Evolutionary conservation across 331 rosid genomes (phyloP).

Genomic region (Pyrus hybrid): DNA sequence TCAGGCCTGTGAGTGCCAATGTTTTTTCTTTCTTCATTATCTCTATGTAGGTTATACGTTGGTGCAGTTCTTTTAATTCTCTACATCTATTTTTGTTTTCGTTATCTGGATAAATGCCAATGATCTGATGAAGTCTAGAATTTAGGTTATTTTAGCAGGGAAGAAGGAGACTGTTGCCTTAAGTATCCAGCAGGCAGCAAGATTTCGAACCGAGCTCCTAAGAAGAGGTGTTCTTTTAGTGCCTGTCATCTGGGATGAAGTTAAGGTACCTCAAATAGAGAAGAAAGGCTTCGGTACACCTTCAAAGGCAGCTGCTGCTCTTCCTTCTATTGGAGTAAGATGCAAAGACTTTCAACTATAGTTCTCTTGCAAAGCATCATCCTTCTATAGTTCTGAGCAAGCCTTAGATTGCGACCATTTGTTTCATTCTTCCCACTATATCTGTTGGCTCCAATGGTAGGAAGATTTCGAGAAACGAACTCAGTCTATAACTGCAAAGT

Average conservation of each 20-base stretch:
- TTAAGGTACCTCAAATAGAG: constrained; percentile 49
- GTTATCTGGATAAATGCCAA: background rate
- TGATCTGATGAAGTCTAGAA: constrained; percentile 25
- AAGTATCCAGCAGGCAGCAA: constrained; percentile 68
- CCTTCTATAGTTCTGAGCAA: background rate
- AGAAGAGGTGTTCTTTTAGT: constrained; percentile 79
- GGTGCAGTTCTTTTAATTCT: too few relatives aligned
- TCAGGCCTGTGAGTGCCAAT: constrained; percentile 68
- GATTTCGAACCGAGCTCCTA: constrained; percentile 75
- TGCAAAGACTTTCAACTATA: background rate
- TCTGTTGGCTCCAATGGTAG: constrained; percentile 34
- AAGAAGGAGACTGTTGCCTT: constrained; percentile 60
- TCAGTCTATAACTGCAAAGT: constrained; percentile 68
- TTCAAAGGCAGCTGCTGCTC: constrained; percentile 52
- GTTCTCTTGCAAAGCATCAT: background rate
- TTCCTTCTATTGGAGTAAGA: constrained; percentile 92
- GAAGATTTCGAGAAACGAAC: constrained; percentile 92
- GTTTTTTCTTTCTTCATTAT: background rate
- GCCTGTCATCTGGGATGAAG: constrained; percentile 77
- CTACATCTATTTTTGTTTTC: background rate
- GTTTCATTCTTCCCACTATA: background rate
- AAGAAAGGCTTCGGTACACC: constrained; percentile 79
- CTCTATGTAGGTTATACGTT: background rate
- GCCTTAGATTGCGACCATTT: background rate
- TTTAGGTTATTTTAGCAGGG: constrained; percentile 94